These are phyloP conservation scores for Aspergillus novoparasiticus DNA, from an alignment of 2,329 filamentous ascomycete genomes.

Conservation along the genomic window DNA sequence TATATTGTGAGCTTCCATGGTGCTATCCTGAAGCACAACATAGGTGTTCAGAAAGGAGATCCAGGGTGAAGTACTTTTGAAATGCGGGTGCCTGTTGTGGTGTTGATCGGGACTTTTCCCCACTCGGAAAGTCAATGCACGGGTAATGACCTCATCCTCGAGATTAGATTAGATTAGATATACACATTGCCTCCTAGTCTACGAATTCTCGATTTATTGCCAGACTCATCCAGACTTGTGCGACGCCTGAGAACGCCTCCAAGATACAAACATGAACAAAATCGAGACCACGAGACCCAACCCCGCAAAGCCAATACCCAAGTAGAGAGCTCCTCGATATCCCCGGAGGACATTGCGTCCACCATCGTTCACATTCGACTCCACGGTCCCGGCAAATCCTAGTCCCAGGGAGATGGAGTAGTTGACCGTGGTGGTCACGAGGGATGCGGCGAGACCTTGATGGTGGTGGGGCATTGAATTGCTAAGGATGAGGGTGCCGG, in stretches of 20 bases:
- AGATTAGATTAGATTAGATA: constrained; percentile 1
- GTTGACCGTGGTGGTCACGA: constrained; percentile 68
- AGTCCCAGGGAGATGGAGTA: constrained; percentile 69
- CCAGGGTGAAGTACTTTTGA: neutral
- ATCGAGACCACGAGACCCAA: constrained; percentile 25
- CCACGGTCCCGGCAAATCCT: constrained; percentile 67
- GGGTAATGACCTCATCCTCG: neutral
- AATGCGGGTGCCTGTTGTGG: neutral
- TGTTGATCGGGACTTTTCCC: neutral
- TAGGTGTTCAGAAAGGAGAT: neutral
- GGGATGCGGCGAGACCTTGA: constrained; percentile 57
- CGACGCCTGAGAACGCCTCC: constrained; percentile 2
- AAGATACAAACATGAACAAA: constrained; percentile 21
- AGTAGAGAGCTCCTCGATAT: constrained; percentile 44
- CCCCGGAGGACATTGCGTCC: constrained; percentile 38
- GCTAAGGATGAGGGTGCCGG: constrained; percentile 63
- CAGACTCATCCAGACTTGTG: neutral
- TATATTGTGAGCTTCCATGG: constrained; percentile 21
- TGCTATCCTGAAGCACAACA: neutral
- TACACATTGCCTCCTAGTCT: neutral
- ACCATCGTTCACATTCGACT: constrained; percentile 49
- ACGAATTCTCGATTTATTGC: neutral
- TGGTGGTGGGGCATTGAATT: constrained; percentile 52
- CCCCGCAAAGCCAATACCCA: constrained; percentile 39
- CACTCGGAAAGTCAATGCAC: neutral